Base-by-base conservation (phyloP, 169 alveolate genomes). In the Eimeria tenella region DNA sequence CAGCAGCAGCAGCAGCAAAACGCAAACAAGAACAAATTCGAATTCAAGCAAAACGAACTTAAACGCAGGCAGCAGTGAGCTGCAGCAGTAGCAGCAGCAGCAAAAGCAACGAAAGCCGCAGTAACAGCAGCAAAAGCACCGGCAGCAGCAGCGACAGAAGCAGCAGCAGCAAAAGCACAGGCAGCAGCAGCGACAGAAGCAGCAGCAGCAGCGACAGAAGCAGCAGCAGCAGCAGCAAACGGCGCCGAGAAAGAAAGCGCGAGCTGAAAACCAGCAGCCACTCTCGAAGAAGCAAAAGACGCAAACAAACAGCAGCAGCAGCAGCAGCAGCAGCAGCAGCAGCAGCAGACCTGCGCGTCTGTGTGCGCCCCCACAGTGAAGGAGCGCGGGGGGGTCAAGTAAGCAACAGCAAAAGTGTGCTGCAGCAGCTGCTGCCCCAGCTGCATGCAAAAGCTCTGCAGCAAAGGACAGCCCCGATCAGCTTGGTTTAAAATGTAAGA, bases 381-480 rank as follows among this genome's bases (percentile, higher is more conserved):
- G 50, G 96, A 65, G 0, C 23, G 11, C 19, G 93, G 95, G 13
- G 96, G 96, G 11, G 96, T 94, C 17, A 94, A 84, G 75, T 94
- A 94, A 42, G 53, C 53, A 56, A 94, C 96, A n/a, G 92, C 89
- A 50, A 94, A 94, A 23, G 74, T 92, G 86, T 94, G 95, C 21
- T 19, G 4, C 49, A 94, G 90, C 81, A n/a, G 52, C 15, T 21
- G 8, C 31, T 23, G 13, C 7, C 93, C 95, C 8, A 94, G 75
- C 15, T 19, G 23, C 52, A 42, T 90, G 77, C 95, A 94, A 23
- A 94, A 21, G 15, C 31, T 23, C 9, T 19, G 42, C 19, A 94
- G 82, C 0, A 5, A 4, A 17, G 42, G 68, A 62, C 25, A 53
- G 6, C 68, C n/a, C 21, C 96, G 15, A 95, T 94, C 96, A 4